Evolutionary conservation across 352 stramenopile genomes (phyloP), one percentile per base, ranked within the genome.

Genomic region (Globisporangium cystogenes): DNA sequence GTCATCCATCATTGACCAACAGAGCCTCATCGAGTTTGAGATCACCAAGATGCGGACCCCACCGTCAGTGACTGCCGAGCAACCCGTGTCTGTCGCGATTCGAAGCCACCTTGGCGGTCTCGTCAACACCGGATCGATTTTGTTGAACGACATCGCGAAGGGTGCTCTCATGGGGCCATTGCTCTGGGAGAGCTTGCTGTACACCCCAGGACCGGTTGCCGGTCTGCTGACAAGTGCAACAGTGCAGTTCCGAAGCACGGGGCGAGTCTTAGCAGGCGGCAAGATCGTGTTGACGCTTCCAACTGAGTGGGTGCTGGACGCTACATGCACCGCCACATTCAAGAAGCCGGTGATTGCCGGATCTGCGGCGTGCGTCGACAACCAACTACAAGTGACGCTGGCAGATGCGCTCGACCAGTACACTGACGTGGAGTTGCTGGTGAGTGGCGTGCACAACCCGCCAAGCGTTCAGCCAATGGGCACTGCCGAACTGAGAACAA

Each of bases 381-480:
- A 77, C 21, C 48, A 53, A 4, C 40, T 89, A 14, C 64, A 37
- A 5, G 66, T 89, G 16, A 27, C 50, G 0, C 20, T 86, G 16
- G 46, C 50, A 8, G 72, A 87, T 24, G 45, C 50, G 29, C 58
- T 89, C 14, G 64, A 56, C 23, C 67, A 81, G 31, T 63, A 57
- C 10, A 68, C 65, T 0, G 46, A 55, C 20, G 59, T 89, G 7
- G 37, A 75, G 8, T 56, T 87, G 12, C 46, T 60, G 20, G 55
- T 86, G 5, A 51, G n/a, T 4, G 55, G 61, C 1, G 71, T 89
- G 6, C 57, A 68, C 11, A 89, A 89, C 35, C 74, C 78, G 20
- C 37, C 62, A 26, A 58, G 42, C 7, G 64, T 86, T 8, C 62
- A 75, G n/a, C 42, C 67, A 4, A n/a, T 23, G 24, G 61, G 64